Base-by-base conservation (phyloP, 805 yeast species). In the Martiniozyma abietophila region DNA sequence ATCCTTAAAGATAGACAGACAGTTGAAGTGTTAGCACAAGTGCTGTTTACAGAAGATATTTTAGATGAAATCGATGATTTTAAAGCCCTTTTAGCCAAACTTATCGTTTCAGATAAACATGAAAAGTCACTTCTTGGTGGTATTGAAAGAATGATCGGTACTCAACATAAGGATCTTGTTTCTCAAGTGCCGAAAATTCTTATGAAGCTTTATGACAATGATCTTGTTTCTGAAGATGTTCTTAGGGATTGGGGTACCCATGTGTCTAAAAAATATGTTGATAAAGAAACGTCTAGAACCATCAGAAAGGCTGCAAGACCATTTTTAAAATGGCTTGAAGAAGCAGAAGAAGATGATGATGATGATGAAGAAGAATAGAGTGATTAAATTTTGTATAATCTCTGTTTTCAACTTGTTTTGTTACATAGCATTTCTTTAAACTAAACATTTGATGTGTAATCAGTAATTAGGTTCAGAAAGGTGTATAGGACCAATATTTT, bases 281-380 rank as follows among this genome's bases (percentile, higher is more conserved):
- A 94, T 42, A 92, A 89, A 65, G 94, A 85, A 30, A 69, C 76
- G 22, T 80, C 94, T 34, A 89, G 89, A 67, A 89, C 83, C 71
- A 95, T 88, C 33, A 82, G 96, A 62, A 83, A 78, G 62, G 92
- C 96, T 29, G 96, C 96, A 41, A 88, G 86, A 63, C 95, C 97
- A 20, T 92, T 92, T 64, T 65, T 92, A 44, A 76, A 80, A 46
- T 92, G 98, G 98, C 74, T 92, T 47, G 79, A 85, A 54, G 88
- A 82, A 59, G 97, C 98, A 41, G 96, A 85, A 48, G 80, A 76
- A 56, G 89, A 79, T 44, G 69, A 71, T 45, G 82, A 75, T 46
- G 80, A 74, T 31, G 84, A 76, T 45, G 74, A 67, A 20, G 62
- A 62, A 18, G 50, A 48, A 5, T 50, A 52, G 25, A 41, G 32